Evolutionary conservation across 192 early-diverging fungal species (phyloP).

Genomic region (Chytriomyces confervae): DNA sequence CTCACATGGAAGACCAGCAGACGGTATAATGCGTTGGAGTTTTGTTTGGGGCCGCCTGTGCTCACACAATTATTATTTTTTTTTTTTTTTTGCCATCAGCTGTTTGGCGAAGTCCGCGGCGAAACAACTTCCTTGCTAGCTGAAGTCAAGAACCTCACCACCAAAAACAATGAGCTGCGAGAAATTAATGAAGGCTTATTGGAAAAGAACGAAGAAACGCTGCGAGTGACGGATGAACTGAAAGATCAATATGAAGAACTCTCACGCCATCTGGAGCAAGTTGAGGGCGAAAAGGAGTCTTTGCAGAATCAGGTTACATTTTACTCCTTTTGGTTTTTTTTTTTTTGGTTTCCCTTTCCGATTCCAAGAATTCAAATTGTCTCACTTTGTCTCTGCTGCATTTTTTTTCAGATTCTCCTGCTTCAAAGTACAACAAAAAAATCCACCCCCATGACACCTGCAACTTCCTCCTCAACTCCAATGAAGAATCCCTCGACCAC

Average conservation of each 20-base stretch:
- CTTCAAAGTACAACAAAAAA: neutral
- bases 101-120: constrained; percentile 33
- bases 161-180: constrained; percentile 35
- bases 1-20: constrained; percentile 22
- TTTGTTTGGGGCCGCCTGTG: neutral
- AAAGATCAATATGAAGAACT: constrained; percentile 27
- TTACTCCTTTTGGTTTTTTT: too few species aligned
- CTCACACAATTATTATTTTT: neutral
- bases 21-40: neutral
- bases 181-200: constrained; percentile 18
- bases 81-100: constrained; percentile 5
- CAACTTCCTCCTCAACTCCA: neutral
- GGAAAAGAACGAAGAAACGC: constrained; percentile 23
- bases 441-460: neutral
- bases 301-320: constrained; percentile 22
- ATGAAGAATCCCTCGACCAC: neutral
- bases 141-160: constrained; percentile 42
- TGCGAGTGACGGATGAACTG: constrained; percentile 24
- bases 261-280: constrained; percentile 8
- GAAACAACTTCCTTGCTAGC: constrained; percentile 40
- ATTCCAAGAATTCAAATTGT: neutral
- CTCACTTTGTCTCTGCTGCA: neutral
- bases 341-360: neutral
- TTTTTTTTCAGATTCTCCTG: neutral
- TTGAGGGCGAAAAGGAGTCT: constrained; percentile 22